Evolutionary conservation across 169 alveolate species (phyloP).

Genomic region (Plasmodium adleri): DNA sequence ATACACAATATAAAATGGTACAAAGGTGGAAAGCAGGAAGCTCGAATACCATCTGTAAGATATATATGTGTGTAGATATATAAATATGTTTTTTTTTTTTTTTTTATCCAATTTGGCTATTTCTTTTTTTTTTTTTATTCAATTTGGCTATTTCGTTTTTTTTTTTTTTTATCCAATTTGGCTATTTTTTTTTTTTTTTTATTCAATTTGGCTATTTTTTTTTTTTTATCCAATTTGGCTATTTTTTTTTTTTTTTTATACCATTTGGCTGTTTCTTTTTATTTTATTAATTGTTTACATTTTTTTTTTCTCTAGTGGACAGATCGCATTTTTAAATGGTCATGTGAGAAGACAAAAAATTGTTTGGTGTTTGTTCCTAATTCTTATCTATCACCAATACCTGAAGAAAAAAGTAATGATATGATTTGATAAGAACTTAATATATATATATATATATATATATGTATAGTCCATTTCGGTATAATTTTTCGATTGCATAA

Average conservation of each 20-base stretch:
- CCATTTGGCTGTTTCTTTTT: neutral
- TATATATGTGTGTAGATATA: neutral
- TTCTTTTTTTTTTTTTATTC: neutral
- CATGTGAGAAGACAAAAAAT: slow-evolving; percentile 77
- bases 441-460: slow-evolving; percentile 3
- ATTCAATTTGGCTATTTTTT: no score
- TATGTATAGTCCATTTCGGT: no score
- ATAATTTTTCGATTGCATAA: neutral
- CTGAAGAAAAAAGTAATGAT: slow-evolving; percentile 68
- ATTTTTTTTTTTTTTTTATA: neutral
- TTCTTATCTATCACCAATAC: slow-evolving; percentile 79
- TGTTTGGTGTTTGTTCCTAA: slow-evolving; percentile 81
- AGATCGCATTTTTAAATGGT: slow-evolving; percentile 87
- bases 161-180: neutral
- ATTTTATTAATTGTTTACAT: no score
- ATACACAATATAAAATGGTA: slow-evolving; percentile 87
- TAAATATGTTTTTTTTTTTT: neutral
- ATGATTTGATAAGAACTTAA: neutral
- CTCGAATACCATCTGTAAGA: slow-evolving; percentile 86
- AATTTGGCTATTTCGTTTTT: neutral
- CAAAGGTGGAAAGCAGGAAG: slow-evolving; percentile 83
- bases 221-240: neutral
- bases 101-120: neutral
- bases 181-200: no score
- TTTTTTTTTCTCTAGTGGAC: slow-evolving; percentile 79